Evolutionary conservation across 2,329 filamentous ascomycete genomes (phyloP).

Genomic region (Corniculantispora saksenae): DNA sequence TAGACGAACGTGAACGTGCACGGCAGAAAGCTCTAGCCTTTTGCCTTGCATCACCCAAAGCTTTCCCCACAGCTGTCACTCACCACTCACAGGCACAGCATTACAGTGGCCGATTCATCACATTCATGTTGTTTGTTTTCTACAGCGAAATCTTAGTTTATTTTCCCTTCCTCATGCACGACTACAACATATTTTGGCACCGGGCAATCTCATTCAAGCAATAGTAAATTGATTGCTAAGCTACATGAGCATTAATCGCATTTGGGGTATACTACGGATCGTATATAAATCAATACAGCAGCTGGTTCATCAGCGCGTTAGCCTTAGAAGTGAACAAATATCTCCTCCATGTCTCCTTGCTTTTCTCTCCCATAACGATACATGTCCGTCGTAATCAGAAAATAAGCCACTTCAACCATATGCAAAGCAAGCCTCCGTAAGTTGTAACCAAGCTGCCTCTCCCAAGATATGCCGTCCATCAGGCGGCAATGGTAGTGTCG

Average conservation of each 20-base stretch:
- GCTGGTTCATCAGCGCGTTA: conserved; percentile 18
- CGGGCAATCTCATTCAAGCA: not conserved
- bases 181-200: no score
- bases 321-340: conserved; percentile 20
- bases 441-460: conserved; percentile 14
- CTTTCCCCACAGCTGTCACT: conserved; percentile 16
- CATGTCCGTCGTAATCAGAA: conserved; percentile 13
- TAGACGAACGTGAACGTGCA: conserved; percentile 8
- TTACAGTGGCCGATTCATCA: not conserved
- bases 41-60: conserved; percentile 3
- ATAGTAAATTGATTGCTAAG: conserved; percentile 13
- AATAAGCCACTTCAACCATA: conserved; percentile 14
- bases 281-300: conserved; percentile 20
- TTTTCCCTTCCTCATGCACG: no score
- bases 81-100: conserved; percentile 7
- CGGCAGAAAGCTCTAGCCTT: conserved; percentile 12
- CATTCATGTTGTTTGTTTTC: not conserved
- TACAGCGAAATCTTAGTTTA: no score
- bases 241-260: conserved; percentile 18
- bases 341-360: conserved; percentile 4
- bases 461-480: not conserved
- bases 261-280: conserved; percentile 19
- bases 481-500: not conserved
- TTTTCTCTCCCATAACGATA: conserved; percentile 10
- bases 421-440: conserved; percentile 17